A percentile compares a stretch with the other conserved stretches of the same genome.
phyloP scores from a whole-genome alignment of 176 grass and related monocot genomes.

The Cenchrus fungigraminus region DNA sequence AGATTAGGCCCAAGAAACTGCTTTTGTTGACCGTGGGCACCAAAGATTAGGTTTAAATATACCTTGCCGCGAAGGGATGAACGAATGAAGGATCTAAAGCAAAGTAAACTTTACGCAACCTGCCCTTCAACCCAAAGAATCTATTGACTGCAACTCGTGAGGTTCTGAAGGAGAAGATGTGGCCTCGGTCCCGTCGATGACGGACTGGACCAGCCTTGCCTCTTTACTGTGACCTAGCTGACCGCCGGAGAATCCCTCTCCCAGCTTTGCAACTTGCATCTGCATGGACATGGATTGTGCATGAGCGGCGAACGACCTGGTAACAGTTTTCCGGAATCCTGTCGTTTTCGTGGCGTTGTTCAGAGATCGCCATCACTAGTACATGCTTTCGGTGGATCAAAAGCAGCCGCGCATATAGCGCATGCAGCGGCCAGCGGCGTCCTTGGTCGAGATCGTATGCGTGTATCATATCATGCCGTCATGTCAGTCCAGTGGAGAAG shows the following conservation, averaged over 20 bases:
- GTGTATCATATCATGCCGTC: conserved; percentile 18
- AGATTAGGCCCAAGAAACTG: conserved; percentile 27
- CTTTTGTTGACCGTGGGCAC: conserved; percentile 17
- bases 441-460: neutral
- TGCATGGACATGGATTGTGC: conserved; percentile 42
- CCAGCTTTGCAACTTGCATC: conserved; percentile 31
- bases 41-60: neutral
- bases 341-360: conserved; percentile 46
- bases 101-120: conserved; percentile 40
- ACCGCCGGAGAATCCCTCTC: conserved; percentile 33
- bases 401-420: conserved; percentile 11
- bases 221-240: conserved; percentile 8
- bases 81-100: conserved; percentile 25
- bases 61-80: neutral
- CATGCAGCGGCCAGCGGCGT: too few relatives aligned
- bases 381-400: conserved; percentile 48
- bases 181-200: neutral
- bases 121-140: conserved; percentile 27
- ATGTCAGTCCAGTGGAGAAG: conserved; percentile 30
- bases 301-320: neutral
- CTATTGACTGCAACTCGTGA: conserved; percentile 35
- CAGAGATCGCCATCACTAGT: conserved; percentile 53
- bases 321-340: conserved; percentile 21
- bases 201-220: neutral
- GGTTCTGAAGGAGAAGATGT: conserved; percentile 13